Evolutionary conservation across 805 yeast genomes (phyloP), one percentile per base, ranked within the genome.

Genomic region (Candida patagonica): DNA sequence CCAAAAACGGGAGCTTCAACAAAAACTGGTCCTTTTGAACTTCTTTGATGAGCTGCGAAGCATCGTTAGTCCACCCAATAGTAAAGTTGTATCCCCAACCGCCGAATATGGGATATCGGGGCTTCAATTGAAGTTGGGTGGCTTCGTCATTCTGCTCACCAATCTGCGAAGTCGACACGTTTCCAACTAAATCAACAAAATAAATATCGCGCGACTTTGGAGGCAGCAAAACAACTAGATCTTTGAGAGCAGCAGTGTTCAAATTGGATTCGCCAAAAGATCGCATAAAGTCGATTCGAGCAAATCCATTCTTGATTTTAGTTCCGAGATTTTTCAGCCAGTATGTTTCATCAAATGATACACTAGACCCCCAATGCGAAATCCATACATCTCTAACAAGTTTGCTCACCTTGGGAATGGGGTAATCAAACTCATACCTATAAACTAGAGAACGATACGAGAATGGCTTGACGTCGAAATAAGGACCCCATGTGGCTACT

Each of bases 41-140:
- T 30, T 58, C 52, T 50, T 63, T 76, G 38, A 83, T 66, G 49
- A 70, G 78, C 33, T 73, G 62, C 12, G 63, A 53, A 30, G 88
- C 61, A 16, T 68, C 63, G 47, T 76, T 73, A 37, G 79, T 74
- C 95, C 95, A 92, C n/a, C 97, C 97, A 50, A 89, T 61, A 17
- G 97, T 92, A 68, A 85, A 92, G 63, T 89, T 86, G 63, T 86
- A 89, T 53, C 78, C 72, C 98, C 98, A 92, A 31, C 88, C 94
- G 36, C 98, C 98, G 61, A 85, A 83, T 5, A 92, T 59, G n/a
- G 98, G 98, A 67, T 68, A 92, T 59, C 98, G 73, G 42, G 97
- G 97, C 54, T 72, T 74, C 48, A 92, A 59, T 26, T 78, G 65
- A 35, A 85, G 62, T 44, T 63, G 61, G 31, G 70, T 60, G 30